Evolutionary conservation across 176 grass and related monocot genomes (phyloP).

Genomic region (Avena insularis): DNA sequence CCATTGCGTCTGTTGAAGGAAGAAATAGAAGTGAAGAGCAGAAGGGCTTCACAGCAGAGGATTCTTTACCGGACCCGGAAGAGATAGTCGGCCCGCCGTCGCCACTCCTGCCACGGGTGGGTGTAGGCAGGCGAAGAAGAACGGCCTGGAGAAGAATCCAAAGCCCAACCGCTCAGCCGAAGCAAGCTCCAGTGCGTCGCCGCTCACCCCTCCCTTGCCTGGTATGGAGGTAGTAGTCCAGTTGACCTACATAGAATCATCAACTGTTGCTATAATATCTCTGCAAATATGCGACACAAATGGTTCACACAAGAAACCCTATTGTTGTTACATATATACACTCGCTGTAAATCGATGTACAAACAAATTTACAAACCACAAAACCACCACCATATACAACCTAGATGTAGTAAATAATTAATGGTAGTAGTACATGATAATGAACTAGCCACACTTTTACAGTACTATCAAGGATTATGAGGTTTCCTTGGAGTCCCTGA

Average conservation of each 20-base stretch:
- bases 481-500: conserved; percentile 70
- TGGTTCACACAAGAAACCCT: conserved; percentile 11
- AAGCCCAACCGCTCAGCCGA: too few relatives aligned
- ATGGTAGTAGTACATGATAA: neutral
- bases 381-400: neutral
- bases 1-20: too few relatives aligned
- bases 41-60: too few relatives aligned
- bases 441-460: neutral
- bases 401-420: neutral
- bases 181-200: too few relatives aligned
- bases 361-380: conserved; percentile 14
- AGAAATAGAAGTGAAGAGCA: too few relatives aligned
- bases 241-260: neutral
- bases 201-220: too few relatives aligned
- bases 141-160: too few relatives aligned
- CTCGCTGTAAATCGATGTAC: conserved; percentile 37
- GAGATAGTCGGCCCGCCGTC: too few relatives aligned
- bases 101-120: too few relatives aligned
- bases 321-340: conserved; percentile 28
- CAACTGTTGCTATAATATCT: neutral
- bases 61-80: too few relatives aligned
- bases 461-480: conserved; percentile 33
- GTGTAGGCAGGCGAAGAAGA: too few relatives aligned
- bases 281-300: conserved; percentile 11
- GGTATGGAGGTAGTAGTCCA: neutral